Evolutionary conservation across 768 basidiomycete genomes (phyloP), one percentile per base, ranked within the genome.

Genomic region (Clitopilus hobsonii): DNA sequence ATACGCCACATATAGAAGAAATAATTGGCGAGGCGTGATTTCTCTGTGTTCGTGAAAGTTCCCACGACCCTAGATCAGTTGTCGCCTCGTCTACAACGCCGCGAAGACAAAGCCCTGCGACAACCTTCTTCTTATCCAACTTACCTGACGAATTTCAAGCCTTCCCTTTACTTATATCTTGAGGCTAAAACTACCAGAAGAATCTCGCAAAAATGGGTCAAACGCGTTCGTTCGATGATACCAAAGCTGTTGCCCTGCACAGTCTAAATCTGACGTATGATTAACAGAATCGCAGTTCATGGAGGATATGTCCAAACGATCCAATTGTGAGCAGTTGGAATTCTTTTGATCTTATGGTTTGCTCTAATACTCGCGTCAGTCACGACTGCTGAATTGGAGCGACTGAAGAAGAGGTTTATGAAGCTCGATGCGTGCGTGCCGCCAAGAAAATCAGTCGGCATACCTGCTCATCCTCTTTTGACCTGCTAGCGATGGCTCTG

Each of bases 351-450:
- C 22, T 18, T 36, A 25, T 14, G 41, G 23, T 26, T 49, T 47
- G 52, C 58, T 28, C 52, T 57, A 55, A 58, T 54, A 54, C 49
- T 22, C 48, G 30, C 27, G 28, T 41, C 67, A 98, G 97, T 99
- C 86, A 98, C 92, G 18, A 90, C 89, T 49, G 82, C 86, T 49
- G 97, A 99, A 74, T 76, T 99, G 62, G 92, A 98, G 62, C 83
- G 97, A 53, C 80, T 98, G 63, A 97, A 97, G 83, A 98, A 98
- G 70, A 88, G 97, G 53, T 98, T 99, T 72, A 98, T 98, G 94
- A 99, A 99, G 75, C 88, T 99, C 62, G 97, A 99, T 71, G 91
- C 88, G 91, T 88, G 61, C 56, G 74, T 67, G 38, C 38, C 49
- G 30, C 55, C 32, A 29, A 13, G 26, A 23, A 38, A 13, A n/a